Evolutionary conservation across 2,329 filamentous ascomycete species (phyloP), one percentile per base, ranked within the genome.

Genomic region (Phoma sp.): DNA sequence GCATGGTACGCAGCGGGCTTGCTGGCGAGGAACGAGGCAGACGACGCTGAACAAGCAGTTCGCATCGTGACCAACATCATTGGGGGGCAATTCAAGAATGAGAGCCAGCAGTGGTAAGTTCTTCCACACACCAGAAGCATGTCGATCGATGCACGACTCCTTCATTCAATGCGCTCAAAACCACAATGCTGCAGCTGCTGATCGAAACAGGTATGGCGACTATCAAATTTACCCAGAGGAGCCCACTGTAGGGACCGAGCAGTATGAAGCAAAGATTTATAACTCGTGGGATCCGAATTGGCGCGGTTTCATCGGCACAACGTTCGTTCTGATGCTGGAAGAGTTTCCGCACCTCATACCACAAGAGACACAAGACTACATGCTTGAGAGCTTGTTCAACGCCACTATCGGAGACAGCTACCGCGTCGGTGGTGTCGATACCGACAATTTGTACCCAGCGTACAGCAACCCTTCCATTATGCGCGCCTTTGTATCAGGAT

Each of bases 221-320:
- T 86, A 85, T 59, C 81, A 84, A 37, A 73, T 77, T 23, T 77
- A 83, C 34, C 82, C 83, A 0, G 83, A 87, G 59, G 81, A 87
- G 66, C 85, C 85, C 0, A 79, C 78, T 2, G 80, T 87, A 4
- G 84, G 84, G 15, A 80, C 77, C 2, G 47, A 72, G 2, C 69
- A 74, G 14, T 87, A 87, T 57, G 76, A 78, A 1, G 68, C 77
- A 0, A 64, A 69, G 4, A 83, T 84, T 28, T 85, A 87, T 64
- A 77, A 80, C 49, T 79, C 80, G 0, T 87, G 83, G 82, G 85
- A 87, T 59, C 84, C 84, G 1, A 87, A 88, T 56, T 87, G 85
- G 85, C 77, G 85, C 42, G 85, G 84, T 0, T 87, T 88, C 51
- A 77, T 87, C 28, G 83, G 84, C 11, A 86, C 83, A 0, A 80